Evolutionary conservation across 2,329 filamentous ascomycete genomes (phyloP).

Genomic region (Cylindrodendrum hubeiense): DNA sequence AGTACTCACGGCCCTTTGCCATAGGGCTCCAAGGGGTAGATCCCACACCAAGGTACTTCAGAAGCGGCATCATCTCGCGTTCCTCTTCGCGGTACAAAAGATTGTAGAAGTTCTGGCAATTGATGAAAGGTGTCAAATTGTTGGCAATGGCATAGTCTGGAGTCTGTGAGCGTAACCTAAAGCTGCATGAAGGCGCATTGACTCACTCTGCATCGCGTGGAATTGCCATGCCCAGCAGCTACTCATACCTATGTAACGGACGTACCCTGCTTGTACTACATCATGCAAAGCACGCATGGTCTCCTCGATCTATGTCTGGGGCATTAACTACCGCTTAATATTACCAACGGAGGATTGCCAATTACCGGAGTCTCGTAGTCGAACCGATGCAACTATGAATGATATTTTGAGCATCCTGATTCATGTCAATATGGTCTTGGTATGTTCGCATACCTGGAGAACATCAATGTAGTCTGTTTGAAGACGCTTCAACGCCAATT

Average conservation of each 20-base stretch:
- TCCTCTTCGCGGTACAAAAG: constrained; percentile 70
- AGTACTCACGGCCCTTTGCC: background rate
- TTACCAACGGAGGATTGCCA: too few relatives aligned
- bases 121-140: constrained; percentile 68
- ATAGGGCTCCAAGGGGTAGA: constrained; percentile 7
- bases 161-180: background rate
- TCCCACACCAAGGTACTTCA: constrained; percentile 1
- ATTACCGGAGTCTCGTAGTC: constrained; percentile 50
- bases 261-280: constrained; percentile 59
- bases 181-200: background rate
- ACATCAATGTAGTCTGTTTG: constrained; percentile 68
- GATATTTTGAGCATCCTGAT: too few relatives aligned
- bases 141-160: constrained; percentile 55
- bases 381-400: constrained; percentile 56
- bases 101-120: constrained; percentile 70
- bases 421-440: too few relatives aligned
- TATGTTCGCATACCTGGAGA: constrained; percentile 59
- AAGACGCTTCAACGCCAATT: constrained; percentile 66
- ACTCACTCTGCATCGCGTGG: constrained; percentile 57
- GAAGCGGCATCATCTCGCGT: constrained; percentile 50
- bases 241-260: constrained; percentile 64
- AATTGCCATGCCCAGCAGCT: constrained; percentile 60
- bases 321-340: constrained; percentile 17
- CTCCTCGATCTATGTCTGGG: constrained; percentile 32
- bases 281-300: constrained; percentile 33